These are phyloP conservation scores for Geotrichum carabidarum DNA, from an alignment of 1,139 yeast genomes.

Conservation along the genomic window DNA sequence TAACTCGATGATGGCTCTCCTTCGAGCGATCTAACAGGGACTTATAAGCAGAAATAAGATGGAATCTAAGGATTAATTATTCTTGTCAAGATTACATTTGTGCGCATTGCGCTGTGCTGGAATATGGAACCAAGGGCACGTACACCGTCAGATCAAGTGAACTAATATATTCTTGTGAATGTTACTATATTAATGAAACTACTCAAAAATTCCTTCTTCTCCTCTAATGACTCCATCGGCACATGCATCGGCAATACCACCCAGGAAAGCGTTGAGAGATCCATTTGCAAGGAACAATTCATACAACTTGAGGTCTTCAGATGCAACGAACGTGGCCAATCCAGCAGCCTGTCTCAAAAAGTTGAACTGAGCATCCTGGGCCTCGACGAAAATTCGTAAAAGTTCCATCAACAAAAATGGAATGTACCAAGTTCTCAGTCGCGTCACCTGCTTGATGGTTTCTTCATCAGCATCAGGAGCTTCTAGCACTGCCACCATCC, in stretches of 20 bases:
- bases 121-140: neutral
- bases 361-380: constrained; percentile 33
- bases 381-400: constrained; percentile 48
- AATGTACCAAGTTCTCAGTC: constrained; percentile 60
- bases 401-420: constrained; percentile 67
- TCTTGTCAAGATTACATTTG: too few relatives aligned
- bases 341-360: constrained; percentile 52
- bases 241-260: constrained; percentile 53
- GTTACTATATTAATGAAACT: neutral
- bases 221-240: constrained; percentile 42
- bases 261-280: constrained; percentile 58
- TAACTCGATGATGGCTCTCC: neutral
- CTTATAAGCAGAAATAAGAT: neutral
- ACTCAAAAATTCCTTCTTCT: constrained; percentile 29
- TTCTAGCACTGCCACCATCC: constrained; percentile 23
- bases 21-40: too few relatives aligned
- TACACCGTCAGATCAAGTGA: too few relatives aligned
- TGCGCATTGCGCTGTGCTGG: neutral
- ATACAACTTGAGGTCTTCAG: constrained; percentile 46
- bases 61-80: neutral
- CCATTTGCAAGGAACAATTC: constrained; percentile 56
- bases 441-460: constrained; percentile 17
- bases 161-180: too few relatives aligned
- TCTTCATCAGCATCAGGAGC: constrained; percentile 12
- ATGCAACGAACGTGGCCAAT: constrained; percentile 52